phyloP scores from a whole-genome alignment of 805 yeast species.

The Ogataea paradorogensis region DNA sequence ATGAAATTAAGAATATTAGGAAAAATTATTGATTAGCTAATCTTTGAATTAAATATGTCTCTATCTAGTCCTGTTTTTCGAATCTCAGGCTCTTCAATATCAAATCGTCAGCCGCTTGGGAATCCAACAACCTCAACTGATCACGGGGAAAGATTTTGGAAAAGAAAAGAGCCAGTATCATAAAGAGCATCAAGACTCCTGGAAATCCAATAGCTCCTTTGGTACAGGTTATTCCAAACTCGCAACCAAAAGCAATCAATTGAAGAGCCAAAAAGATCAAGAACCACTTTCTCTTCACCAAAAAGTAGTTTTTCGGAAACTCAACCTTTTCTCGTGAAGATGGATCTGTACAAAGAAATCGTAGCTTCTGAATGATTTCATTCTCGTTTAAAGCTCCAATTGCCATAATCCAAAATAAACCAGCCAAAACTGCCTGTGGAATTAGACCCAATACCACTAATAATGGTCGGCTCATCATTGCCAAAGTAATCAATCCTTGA shows the following conservation, averaged over 20 bases:
- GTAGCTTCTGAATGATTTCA: constrained; percentile 57
- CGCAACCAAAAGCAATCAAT: constrained; percentile 68
- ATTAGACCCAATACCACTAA: constrained; percentile 74
- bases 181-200: constrained; percentile 70
- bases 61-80: background rate
- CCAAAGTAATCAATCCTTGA: constrained; percentile 82
- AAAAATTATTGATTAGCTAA: background rate
- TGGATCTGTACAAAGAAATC: constrained; percentile 61
- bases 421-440: constrained; percentile 92
- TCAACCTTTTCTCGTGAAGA: constrained; percentile 28
- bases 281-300: constrained; percentile 45
- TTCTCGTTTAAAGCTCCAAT: constrained; percentile 70
- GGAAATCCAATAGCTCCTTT: constrained; percentile 95
- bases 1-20: no score
- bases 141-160: constrained; percentile 58
- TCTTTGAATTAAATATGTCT: background rate
- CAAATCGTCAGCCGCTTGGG: constrained; percentile 34
- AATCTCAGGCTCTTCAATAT: constrained; percentile 30
- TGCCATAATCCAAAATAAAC: constrained; percentile 93
- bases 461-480: constrained; percentile 87
- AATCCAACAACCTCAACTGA: constrained; percentile 62
- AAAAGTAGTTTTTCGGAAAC: constrained; percentile 19
- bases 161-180: constrained; percentile 61
- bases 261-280: constrained; percentile 56
- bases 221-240: constrained; percentile 82